Conservation (phyloP, 805 yeast species). For the Blastobotrys robertii region DNA sequence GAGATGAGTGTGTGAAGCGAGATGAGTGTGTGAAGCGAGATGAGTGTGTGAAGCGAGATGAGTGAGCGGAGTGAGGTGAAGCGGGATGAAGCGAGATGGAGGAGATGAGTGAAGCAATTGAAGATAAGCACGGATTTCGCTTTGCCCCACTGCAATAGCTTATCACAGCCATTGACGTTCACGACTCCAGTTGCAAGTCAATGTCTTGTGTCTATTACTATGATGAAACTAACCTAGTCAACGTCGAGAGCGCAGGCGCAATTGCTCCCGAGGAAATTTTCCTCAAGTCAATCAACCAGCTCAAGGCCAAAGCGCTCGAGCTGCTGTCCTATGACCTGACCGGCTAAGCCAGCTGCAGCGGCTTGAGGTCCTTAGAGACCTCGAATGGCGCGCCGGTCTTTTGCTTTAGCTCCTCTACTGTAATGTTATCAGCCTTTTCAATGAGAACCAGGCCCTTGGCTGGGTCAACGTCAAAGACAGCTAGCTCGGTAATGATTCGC, state of each 20-base stretch:
- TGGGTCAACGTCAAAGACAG: slow-evolving; percentile 38
- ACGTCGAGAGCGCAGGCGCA: slow-evolving; percentile 92
- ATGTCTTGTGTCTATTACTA: too few relatives aligned
- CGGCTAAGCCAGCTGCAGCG: slow-evolving; percentile 2
- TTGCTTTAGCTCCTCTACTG: slow-evolving; percentile 31
- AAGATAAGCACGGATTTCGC: too few relatives aligned
- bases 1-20: too few relatives aligned
- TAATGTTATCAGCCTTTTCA: slow-evolving; percentile 34
- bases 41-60: too few relatives aligned
- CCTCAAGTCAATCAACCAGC: slow-evolving; percentile 76
- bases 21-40: too few relatives aligned
- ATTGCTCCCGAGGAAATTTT: slow-evolving; percentile 96
- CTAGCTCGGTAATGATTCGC: slow-evolving; percentile 37
- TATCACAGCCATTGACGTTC: too few relatives aligned
- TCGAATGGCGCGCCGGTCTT: slow-evolving; percentile 35
- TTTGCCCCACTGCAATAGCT: too few relatives aligned
- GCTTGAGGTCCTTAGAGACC: slow-evolving; percentile 17
- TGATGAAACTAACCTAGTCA: slow-evolving; percentile 30
- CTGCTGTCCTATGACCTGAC: slow-evolving; percentile 14
- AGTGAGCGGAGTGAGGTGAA: too few relatives aligned
- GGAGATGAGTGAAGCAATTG: too few relatives aligned
- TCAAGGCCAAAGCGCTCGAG: slow-evolving; percentile 54
- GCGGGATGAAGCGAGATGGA: too few relatives aligned
- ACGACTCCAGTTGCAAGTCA: too few relatives aligned
- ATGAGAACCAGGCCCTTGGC: slow-evolving; percentile 32